A percentile compares a stretch with the other conserved stretches of the same genome.
Conservation (phyloP, 257 asterid genomes). For the Paraleonurus japonicus region DNA sequence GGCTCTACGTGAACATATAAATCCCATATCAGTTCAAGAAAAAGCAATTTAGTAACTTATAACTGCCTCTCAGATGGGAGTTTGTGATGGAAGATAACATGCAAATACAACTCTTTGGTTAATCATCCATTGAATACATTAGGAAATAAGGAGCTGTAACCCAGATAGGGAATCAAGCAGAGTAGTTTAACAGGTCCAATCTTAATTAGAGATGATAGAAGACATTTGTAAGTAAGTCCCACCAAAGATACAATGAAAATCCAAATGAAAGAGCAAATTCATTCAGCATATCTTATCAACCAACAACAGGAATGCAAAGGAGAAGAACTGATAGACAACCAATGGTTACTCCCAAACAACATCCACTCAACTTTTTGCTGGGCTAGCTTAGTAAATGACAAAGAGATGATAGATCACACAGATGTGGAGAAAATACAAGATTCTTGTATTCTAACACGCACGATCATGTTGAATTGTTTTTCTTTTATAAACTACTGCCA, state of each 20-base stretch:
- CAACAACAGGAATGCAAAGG: neutral
- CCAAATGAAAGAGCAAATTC: constrained; percentile 3
- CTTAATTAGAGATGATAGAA: neutral
- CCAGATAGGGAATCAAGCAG: neutral
- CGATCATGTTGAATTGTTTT: constrained; percentile 7
- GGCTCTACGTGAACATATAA: constrained; percentile 44
- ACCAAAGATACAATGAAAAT: constrained; percentile 5
- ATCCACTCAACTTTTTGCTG: neutral
- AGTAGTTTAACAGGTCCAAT: neutral
- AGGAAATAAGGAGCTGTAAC: neutral
- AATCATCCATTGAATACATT: neutral
- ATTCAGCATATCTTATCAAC: constrained; percentile 11
- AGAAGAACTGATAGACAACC: neutral
- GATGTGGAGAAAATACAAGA: neutral
- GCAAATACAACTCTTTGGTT: neutral
- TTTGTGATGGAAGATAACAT: constrained; percentile 3
- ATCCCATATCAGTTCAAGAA: constrained; percentile 14
- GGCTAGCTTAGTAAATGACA: neutral
- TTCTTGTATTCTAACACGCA: neutral
- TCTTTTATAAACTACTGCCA: neutral
- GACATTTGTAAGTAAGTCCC: neutral
- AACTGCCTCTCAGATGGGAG: constrained; percentile 12
- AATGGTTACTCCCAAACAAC: constrained; percentile 6
- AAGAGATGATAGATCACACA: neutral
- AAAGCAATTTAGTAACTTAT: neutral